Base-by-base conservation (phyloP, 2,329 filamentous ascomycete genomes). In the Zalaria sp. region DNA sequence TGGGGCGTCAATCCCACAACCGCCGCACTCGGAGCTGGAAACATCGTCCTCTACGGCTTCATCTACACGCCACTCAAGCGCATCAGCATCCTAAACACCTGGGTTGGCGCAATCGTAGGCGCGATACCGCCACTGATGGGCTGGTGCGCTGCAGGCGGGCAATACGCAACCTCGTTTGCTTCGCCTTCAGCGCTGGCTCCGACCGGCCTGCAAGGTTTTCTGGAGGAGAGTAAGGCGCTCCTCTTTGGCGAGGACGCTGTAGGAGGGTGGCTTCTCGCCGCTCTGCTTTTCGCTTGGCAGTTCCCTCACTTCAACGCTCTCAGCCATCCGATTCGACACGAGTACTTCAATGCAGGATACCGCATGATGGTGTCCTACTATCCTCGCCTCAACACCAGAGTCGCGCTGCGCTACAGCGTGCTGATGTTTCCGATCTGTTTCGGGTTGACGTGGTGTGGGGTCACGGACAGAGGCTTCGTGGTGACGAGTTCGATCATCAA, bases 281-380 rank as follows among this genome's bases (percentile, higher is more conserved):
- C 73, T 0, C 65, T 96, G 5, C 68, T 98, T 4, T 93, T 94
- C 51, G 82, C 87, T 8, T 98, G 91, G 91, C 89, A 98, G 58
- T 96, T 98, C 57, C 87, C 91, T 3, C 91, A 98, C 64, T 98
- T 98, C 67, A 96, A 95, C 72, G 82, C 88, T 1, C 71, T 98
- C 25, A 88, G 83, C 37, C 93, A 89, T 75, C 71, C 76, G 3
- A 93, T 96, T 46, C 73, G 86, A 18, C 80, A 93, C 5, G 91
- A 98, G 59, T 98, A 98, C 68, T 81, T 79, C 49, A 61, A 64
- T 29, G 77, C 77, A 0, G 77, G 77, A 1, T 79, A 80, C 55
- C 65, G 69, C 45, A 81, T 81, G 91, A 70, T 96, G 3, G 77
- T 75, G 38, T 96, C 88, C 80, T 80, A 82, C 4, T 89, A 96